phyloP scores from a whole-genome alignment of 768 basidiomycete species.

The Lactarius pseudohatsudake region DNA sequence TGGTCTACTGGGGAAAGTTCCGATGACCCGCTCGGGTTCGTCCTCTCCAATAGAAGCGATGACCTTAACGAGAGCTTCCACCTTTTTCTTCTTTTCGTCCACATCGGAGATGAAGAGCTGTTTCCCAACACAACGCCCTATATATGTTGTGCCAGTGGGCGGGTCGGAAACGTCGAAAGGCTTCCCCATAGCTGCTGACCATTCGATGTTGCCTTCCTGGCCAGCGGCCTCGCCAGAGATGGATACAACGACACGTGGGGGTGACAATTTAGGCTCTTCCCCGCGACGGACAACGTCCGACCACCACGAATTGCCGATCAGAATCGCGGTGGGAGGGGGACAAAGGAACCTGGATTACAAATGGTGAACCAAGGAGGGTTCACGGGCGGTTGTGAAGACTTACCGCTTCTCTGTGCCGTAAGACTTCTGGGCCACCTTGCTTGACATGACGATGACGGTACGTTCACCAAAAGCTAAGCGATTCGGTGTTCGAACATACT shows the following conservation, averaged over 20 bases:
- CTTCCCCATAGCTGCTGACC: constrained; percentile 84
- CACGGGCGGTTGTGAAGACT: constrained; percentile 29
- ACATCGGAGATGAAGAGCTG: constrained; percentile 94
- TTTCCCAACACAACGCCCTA: constrained; percentile 92
- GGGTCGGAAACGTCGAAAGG: constrained; percentile 79
- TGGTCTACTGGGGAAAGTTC: constrained; percentile 87
- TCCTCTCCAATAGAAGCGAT: constrained; percentile 77
- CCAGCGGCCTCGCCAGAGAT: constrained; percentile 89
- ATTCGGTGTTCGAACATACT: constrained; percentile 82
- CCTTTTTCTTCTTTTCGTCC: constrained; percentile 93
- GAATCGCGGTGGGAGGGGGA: constrained; percentile 89
- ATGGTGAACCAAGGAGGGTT: constrained; percentile 22
- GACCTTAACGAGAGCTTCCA: constrained; percentile 90
- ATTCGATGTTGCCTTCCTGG: constrained; percentile 82
- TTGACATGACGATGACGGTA: constrained; percentile 96
- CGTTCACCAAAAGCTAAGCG: constrained; percentile 90
- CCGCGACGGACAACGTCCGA: constrained; percentile 72
- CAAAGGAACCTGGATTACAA: constrained; percentile 69
- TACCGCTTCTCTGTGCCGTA: constrained; percentile 95
- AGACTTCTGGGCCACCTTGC: constrained; percentile 95
- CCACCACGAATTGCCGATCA: constrained; percentile 97
- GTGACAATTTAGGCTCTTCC: constrained; percentile 70
- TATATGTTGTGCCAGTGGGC: constrained; percentile 81
- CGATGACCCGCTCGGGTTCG: constrained; percentile 80
- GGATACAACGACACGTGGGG: constrained; percentile 82